Evolutionary conservation across 1,284 basidiomycete species (phyloP).

Genomic region (Schizophyllum amplum): DNA sequence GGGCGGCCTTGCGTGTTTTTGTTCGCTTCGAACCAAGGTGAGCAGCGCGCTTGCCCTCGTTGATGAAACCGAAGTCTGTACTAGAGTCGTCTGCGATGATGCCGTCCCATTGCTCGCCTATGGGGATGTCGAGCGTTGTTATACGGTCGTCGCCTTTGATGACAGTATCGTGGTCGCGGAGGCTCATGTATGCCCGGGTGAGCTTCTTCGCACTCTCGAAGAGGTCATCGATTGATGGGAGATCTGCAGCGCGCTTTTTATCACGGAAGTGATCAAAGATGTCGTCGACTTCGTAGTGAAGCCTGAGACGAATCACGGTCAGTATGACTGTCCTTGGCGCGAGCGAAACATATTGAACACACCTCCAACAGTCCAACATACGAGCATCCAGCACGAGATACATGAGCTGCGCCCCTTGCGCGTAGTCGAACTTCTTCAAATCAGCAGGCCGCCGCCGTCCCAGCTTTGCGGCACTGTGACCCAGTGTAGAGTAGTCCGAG

Average conservation of each 20-base stretch:
- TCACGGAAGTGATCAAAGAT: neutral
- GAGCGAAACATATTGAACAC: no score
- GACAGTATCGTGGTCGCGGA: neutral
- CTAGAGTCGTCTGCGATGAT: no score
- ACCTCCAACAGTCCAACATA: slow-evolving; percentile 24
- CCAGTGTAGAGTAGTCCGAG: slow-evolving; percentile 19
- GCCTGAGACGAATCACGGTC: no score
- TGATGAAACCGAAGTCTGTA: neutral
- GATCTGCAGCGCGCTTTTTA: neutral
- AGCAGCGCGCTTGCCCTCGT: neutral
- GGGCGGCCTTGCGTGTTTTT: neutral
- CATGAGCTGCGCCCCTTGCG: slow-evolving; percentile 15
- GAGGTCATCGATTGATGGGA: neutral
- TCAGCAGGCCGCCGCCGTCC: slow-evolving; percentile 17
- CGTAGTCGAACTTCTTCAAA: slow-evolving; percentile 23
- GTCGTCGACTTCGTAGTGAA: no score
- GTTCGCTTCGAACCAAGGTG: neutral
- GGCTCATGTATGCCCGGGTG: neutral
- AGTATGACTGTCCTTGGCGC: no score
- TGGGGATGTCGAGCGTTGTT: neutral
- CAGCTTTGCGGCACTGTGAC: slow-evolving; percentile 19
- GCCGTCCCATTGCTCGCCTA: neutral
- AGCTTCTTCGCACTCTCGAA: neutral
- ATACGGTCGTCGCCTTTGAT: neutral
- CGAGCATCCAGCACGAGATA: slow-evolving; percentile 19